Evolutionary conservation across 768 basidiomycete species (phyloP).

Genomic region (Cystofilobasidium bisporidii): DNA sequence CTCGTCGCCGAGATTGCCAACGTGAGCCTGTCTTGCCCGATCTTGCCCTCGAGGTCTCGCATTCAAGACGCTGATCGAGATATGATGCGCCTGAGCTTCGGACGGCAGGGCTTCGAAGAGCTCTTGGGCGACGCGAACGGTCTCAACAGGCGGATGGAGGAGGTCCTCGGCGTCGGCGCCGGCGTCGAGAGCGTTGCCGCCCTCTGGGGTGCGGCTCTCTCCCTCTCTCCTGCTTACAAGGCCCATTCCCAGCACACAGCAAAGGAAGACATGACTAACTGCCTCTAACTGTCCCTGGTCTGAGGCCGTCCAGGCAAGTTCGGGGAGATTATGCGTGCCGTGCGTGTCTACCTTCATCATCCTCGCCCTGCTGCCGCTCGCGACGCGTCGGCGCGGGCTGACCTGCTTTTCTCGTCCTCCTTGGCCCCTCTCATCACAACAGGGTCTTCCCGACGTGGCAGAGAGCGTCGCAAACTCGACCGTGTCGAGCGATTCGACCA

Average conservation of each 20-base stretch:
- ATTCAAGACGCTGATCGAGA: not conserved
- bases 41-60: too few relatives aligned
- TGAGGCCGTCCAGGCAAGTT: not conserved
- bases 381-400: not conserved
- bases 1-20: conserved; percentile 63
- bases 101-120: conserved; percentile 69
- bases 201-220: conserved; percentile 61
- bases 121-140: conserved; percentile 72
- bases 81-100: not conserved
- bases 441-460: not conserved
- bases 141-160: conserved; percentile 82
- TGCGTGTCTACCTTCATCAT: not conserved
- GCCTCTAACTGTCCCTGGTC: not conserved
- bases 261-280: too few relatives aligned
- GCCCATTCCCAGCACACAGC: too few relatives aligned
- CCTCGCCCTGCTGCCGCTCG: not conserved
- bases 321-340: conserved; percentile 20
- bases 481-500: not conserved
- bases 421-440: not conserved
- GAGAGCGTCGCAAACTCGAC: conserved; percentile 7
- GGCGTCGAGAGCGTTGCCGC: conserved; percentile 83
- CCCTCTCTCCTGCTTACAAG: too few relatives aligned
- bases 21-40: conserved; percentile 41
- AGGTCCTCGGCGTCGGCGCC: conserved; percentile 81
- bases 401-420: not conserved